Evolutionary conservation across 129 eudicot species (phyloP).

Genomic region (Flaveria ramosissima): DNA sequence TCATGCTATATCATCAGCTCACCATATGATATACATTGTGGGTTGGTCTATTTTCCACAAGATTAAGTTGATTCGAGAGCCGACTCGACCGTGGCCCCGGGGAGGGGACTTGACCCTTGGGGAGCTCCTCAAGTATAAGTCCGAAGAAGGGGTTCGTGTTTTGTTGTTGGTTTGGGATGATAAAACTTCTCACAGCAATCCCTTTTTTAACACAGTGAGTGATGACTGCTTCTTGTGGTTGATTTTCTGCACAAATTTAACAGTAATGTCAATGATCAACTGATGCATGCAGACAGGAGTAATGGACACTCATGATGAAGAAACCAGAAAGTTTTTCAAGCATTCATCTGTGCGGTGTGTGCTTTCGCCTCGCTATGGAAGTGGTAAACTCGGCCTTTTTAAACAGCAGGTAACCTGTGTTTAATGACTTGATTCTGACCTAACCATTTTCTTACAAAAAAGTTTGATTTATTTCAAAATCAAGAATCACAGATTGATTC

Average conservation of each 20-base stretch:
- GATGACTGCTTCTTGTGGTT: background rate
- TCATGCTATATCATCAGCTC: conserved; percentile 79
- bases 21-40: conserved; percentile 71
- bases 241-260: background rate
- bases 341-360: conserved; percentile 90
- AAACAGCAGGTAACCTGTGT: conserved; percentile 68
- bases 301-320: conserved; percentile 95
- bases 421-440: background rate
- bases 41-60: conserved; percentile 89
- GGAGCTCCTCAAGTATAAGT: conserved; percentile 77
- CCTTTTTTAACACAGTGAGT: conserved; percentile 64
- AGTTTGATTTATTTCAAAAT: background rate
- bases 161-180: conserved; percentile 93
- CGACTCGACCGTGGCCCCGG: conserved; percentile 57
- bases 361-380: conserved; percentile 90
- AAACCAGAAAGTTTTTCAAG: conserved; percentile 81
- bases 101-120: conserved; percentile 83
- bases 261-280: background rate
- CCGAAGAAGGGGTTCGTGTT: conserved; percentile 92
- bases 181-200: conserved; percentile 70
- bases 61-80: conserved; percentile 74
- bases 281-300: conserved; percentile 73
- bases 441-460: no score
- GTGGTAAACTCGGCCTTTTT: conserved; percentile 71
- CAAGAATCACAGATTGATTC: background rate